Evolutionary conservation across 2,329 filamentous ascomycete genomes (phyloP).

Genomic region (Fusarium dlaminii): DNA sequence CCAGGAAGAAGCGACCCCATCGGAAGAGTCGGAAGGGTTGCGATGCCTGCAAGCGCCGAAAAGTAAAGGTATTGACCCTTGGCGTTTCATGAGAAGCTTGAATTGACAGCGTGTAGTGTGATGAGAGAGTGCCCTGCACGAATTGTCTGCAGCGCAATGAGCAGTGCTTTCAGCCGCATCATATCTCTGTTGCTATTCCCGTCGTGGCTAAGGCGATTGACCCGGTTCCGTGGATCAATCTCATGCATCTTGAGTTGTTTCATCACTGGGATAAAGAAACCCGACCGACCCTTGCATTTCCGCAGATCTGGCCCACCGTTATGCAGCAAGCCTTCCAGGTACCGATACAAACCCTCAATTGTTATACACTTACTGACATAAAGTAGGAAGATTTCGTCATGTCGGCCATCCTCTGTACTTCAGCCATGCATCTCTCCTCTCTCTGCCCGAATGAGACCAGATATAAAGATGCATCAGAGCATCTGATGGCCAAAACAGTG

Average conservation of each 20-base stretch:
- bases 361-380: fast-evolving
- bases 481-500: neutral
- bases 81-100: neutral
- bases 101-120: neutral
- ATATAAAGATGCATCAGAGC: neutral
- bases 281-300: neutral
- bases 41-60: neutral
- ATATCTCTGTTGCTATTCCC: neutral
- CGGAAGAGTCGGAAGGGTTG: neutral
- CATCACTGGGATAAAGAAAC: neutral
- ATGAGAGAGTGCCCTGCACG: neutral
- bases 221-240: neutral
- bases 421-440: neutral
- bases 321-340: neutral
- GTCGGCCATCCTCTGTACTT: neutral
- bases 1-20: neutral
- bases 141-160: neutral
- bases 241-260: neutral
- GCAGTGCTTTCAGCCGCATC: neutral
- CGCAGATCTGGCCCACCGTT: neutral
- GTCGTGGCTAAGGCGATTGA: neutral
- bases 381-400: neutral
- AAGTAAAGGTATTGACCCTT: neutral
- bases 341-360: neutral
- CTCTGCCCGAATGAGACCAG: neutral